Conservation (phyloP, 305 asterid species). For the Euphrasia arctica region DNA sequence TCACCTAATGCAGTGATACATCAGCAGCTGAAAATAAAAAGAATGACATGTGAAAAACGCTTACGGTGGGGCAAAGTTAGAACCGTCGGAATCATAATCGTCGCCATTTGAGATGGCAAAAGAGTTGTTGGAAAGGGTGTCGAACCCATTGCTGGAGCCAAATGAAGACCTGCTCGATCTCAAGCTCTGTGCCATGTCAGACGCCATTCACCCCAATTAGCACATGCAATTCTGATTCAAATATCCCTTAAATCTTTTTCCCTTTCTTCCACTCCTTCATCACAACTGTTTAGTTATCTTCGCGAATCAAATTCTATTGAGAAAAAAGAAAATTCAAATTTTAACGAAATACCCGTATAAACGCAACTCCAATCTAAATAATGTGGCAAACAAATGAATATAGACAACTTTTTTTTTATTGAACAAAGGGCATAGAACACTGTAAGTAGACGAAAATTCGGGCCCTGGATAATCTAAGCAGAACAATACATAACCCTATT, state of each 20-base stretch:
- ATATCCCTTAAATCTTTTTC: not conserved
- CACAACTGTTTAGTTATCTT: slow-evolving; percentile 7
- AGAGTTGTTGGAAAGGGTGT: slow-evolving; percentile 61
- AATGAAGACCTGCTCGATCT: slow-evolving; percentile 77
- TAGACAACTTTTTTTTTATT: not conserved
- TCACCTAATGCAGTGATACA: slow-evolving; percentile 4
- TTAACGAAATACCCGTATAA: not conserved
- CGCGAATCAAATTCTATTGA: slow-evolving; percentile 17
- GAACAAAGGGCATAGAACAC: not conserved
- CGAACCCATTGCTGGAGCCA: slow-evolving; percentile 79
- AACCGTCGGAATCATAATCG: slow-evolving; percentile 94
- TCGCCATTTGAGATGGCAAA: slow-evolving; percentile 69
- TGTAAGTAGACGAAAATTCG: slow-evolving; percentile 10
- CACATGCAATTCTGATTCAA: slow-evolving; percentile 25
- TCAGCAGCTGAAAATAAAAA: slow-evolving; percentile 6
- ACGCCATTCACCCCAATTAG: slow-evolving; percentile 41
- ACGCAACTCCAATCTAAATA: slow-evolving; percentile 15
- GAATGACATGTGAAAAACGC: slow-evolving; percentile 29
- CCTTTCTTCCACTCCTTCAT: slow-evolving; percentile 12
- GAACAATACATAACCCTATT: slow-evolving; percentile 11
- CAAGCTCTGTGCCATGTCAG: slow-evolving; percentile 80
- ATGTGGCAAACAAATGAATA: not conserved
- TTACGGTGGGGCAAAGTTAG: slow-evolving; percentile 82
- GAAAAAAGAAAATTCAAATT: slow-evolving; percentile 20
- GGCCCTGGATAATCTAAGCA: slow-evolving; percentile 9